Evolutionary conservation across 768 basidiomycete species (phyloP).

Genomic region (Kwoniella dendrophila): DNA sequence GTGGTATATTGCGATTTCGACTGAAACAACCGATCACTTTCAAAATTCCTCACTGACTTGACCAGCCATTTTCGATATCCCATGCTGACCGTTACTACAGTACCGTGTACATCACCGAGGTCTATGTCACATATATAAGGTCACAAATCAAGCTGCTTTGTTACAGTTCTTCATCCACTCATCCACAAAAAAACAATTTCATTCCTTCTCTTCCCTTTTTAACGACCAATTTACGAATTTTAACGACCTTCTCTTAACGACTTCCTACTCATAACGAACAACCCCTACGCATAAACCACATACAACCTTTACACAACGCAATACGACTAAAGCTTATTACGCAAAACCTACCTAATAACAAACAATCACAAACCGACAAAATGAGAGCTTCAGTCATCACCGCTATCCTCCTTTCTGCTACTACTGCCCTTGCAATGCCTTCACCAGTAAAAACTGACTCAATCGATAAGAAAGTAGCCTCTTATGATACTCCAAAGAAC

Average conservation of each 20-base stretch:
- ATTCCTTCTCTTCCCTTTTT: neutral
- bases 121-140: constrained; percentile 1
- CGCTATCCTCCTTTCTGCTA: constrained; percentile 12
- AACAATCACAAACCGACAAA: neutral
- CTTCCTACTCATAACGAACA: constrained; percentile 8
- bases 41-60: neutral
- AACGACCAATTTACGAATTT: constrained; percentile 8
- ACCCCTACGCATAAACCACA: neutral
- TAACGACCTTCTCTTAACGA: constrained; percentile 16
- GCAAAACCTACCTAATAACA: neutral
- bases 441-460: constrained; percentile 8
- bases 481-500: constrained; percentile 22
- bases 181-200: neutral
- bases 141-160: neutral
- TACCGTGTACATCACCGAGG: too few species aligned
- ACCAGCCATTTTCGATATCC: neutral
- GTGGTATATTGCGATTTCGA: neutral
- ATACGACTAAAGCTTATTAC: neutral
- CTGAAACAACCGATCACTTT: neutral
- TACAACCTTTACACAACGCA: neutral
- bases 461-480: constrained; percentile 17
- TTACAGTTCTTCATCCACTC: constrained; percentile 5
- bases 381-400: constrained; percentile 21
- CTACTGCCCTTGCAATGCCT: constrained; percentile 4
- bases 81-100: neutral